These are phyloP conservation scores for Castanea mollissima DNA, from an alignment of 306 rosid species.

Conservation along the genomic window DNA sequence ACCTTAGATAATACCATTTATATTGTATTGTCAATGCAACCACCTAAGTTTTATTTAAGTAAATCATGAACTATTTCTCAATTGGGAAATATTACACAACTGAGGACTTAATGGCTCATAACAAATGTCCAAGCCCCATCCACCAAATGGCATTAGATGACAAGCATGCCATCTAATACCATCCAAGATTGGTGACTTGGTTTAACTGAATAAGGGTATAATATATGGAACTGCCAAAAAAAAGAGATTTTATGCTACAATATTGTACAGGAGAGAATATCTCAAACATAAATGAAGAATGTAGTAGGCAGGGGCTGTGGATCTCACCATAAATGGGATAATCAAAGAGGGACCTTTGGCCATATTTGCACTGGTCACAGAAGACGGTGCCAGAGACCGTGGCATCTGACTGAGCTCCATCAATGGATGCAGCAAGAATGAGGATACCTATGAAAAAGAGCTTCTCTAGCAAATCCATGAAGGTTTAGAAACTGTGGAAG, in stretches of 20 bases:
- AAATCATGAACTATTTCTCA: too few relatives aligned
- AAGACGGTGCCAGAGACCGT: conserved; percentile 75
- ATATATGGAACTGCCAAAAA: not conserved
- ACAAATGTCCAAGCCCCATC: not conserved
- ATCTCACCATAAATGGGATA: conserved; percentile 71
- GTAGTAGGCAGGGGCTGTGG: not conserved
- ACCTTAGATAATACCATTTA: too few relatives aligned
- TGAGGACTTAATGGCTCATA: not conserved
- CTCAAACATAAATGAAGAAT: conserved; percentile 10
- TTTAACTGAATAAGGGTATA: not conserved
- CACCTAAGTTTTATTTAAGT: too few relatives aligned
- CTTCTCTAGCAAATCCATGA: conserved; percentile 53
- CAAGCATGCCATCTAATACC: not conserved
- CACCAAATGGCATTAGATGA: not conserved
- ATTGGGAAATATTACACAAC: not conserved
- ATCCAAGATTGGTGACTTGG: not conserved
- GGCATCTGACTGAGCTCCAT: conserved; percentile 52
- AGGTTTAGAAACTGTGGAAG: conserved; percentile 19
- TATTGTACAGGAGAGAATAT: not conserved
- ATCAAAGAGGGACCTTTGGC: conserved; percentile 67
- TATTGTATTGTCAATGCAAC: too few relatives aligned
- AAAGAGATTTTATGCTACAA: too few relatives aligned
- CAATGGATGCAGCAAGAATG: conserved; percentile 39
- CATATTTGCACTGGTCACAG: conserved; percentile 96
- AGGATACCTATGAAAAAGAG: conserved; percentile 39